These are phyloP conservation scores for Nymphaea colorata DNA, from an alignment of 164 flowering plant species.

Conservation along the genomic window DNA sequence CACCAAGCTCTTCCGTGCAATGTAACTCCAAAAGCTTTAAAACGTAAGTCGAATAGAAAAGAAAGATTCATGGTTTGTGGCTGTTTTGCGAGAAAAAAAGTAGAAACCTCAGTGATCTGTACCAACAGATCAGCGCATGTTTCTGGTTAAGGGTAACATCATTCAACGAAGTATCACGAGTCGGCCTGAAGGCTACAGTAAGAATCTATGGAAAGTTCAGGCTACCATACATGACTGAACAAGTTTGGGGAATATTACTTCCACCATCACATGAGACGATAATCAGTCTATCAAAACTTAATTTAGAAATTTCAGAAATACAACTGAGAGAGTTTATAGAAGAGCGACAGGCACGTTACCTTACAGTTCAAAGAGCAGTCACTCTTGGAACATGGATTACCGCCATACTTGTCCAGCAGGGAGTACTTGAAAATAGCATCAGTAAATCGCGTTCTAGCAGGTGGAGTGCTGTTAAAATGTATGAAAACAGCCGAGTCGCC, in stretches of 20 bases:
- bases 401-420: constrained; percentile 18
- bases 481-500: constrained; percentile 22
- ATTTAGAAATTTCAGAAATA: not conserved
- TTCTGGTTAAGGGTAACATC: too few species aligned
- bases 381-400: constrained; percentile 21
- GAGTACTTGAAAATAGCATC: constrained; percentile 33
- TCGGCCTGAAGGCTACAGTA: too few species aligned
- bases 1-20: too few species aligned
- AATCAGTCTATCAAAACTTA: not conserved
- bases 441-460: constrained; percentile 23
- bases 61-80: too few species aligned
- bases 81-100: too few species aligned
- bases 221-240: too few species aligned
- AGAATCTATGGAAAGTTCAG: too few species aligned
- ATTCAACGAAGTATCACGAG: too few species aligned
- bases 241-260: not conserved
- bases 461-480: constrained; percentile 28
- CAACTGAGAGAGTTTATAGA: not conserved
- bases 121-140: too few species aligned
- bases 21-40: too few species aligned
- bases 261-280: not conserved
- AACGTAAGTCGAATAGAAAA: too few species aligned
- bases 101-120: too few species aligned
- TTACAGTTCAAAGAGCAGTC: constrained; percentile 32
- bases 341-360: constrained; percentile 16